Percentiles rank a stretch among this genome's conserved stretches.
Evolutionary conservation across 805 yeast genomes (phyloP).

Genomic region (Pichia thaimueangensis): DNA sequence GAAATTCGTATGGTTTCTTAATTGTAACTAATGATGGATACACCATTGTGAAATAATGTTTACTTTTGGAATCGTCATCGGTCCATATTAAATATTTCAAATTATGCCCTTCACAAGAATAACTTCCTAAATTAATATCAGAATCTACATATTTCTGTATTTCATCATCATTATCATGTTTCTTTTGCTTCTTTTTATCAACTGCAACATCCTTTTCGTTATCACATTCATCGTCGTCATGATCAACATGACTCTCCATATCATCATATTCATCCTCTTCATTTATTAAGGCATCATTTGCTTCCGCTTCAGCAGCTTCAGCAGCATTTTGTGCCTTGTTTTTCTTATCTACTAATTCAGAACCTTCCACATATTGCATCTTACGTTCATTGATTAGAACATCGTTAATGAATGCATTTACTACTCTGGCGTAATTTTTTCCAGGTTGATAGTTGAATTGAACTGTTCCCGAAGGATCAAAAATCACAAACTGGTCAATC

Average conservation of each 20-base stretch:
- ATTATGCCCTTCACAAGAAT: conserved; percentile 35
- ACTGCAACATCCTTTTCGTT: neutral
- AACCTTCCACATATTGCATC: conserved; percentile 21
- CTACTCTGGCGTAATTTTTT: conserved; percentile 33
- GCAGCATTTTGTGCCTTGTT: neutral
- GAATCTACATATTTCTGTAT: conserved; percentile 20
- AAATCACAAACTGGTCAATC: conserved; percentile 46
- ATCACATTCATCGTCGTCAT: neutral
- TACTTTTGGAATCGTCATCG: conserved; percentile 29
- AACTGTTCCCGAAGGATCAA: conserved; percentile 48
- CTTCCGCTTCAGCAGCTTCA: conserved; percentile 7
- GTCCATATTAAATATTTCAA: conserved; percentile 36
- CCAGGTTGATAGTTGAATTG: conserved; percentile 40
- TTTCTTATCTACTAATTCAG: conserved; percentile 8
- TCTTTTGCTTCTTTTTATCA: conserved; percentile 11
- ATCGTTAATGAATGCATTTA: conserved; percentile 44
- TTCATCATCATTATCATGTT: conserved; percentile 19
- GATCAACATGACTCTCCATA: neutral
- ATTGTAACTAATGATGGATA: conserved; percentile 33
- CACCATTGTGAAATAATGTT: conserved; percentile 37
- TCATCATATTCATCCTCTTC: conserved; percentile 7
- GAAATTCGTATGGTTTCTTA: conserved; percentile 25
- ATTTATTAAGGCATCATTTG: conserved; percentile 2
- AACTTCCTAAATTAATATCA: conserved; percentile 23
- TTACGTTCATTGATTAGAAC: conserved; percentile 39